These are phyloP conservation scores for Ophiostoma novo-ulmi DNA, from an alignment of 2,329 filamentous ascomycete species.

Conservation along the genomic window DNA sequence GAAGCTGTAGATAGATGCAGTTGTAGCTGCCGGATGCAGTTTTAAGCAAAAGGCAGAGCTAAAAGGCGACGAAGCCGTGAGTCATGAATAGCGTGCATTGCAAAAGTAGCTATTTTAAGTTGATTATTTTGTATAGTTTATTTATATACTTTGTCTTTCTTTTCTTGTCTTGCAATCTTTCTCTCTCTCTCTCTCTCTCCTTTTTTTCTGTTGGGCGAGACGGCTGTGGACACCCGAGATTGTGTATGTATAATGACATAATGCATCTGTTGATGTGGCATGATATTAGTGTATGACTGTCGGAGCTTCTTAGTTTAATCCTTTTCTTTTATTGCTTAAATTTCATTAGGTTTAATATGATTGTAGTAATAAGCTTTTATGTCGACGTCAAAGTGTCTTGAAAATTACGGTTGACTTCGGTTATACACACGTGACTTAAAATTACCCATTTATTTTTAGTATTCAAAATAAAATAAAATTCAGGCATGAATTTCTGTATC, in stretches of 20 bases:
- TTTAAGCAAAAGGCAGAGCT: neutral
- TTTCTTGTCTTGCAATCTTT: neutral
- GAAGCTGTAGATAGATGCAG: constrained; percentile 15
- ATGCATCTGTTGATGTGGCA: too few species aligned
- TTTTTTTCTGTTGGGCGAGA: neutral
- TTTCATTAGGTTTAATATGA: neutral
- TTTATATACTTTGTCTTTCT: neutral
- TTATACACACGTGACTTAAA: neutral
- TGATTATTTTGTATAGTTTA: neutral
- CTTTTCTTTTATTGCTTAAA: neutral
- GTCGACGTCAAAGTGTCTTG: neutral
- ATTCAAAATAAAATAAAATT: neutral
- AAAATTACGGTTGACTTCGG: constrained; percentile 4
- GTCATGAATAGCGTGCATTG: neutral
- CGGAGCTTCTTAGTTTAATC: too few species aligned
- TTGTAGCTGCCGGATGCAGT: too few species aligned
- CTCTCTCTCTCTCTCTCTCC: neutral
- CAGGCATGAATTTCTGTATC: neutral
- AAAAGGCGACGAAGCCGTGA: too few species aligned
- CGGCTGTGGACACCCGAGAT: neutral
- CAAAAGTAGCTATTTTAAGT: neutral
- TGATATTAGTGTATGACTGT: too few species aligned
- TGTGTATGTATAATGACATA: neutral
- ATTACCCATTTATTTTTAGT: neutral
- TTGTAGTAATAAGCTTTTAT: neutral